Evolutionary conservation across 352 stramenopile species (phyloP).

Genomic region (Pythium brachiatum): DNA sequence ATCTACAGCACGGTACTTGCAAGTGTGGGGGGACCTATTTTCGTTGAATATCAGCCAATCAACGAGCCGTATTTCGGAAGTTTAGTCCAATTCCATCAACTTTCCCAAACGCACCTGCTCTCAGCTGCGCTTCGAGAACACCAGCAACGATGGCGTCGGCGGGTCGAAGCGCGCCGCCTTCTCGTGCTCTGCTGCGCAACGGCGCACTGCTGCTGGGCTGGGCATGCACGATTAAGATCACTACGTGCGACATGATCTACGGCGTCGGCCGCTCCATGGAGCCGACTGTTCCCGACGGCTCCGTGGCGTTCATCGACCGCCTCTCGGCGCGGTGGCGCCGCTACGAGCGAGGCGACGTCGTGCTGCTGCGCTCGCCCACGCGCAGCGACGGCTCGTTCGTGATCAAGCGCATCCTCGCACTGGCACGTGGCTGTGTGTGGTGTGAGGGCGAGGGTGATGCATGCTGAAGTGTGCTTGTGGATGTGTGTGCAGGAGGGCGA

Average conservation of each 20-base stretch:
- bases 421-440: constrained; percentile 55
- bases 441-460: no score
- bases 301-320: constrained; percentile 79
- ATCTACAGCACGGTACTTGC: no score
- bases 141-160: not conserved
- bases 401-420: constrained; percentile 84
- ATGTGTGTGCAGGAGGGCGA: constrained; percentile 83
- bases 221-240: constrained; percentile 59
- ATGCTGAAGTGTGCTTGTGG: no score
- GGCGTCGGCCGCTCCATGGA: constrained; percentile 85
- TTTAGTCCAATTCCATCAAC: no score
- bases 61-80: no score
- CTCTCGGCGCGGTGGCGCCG: constrained; percentile 63
- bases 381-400: constrained; percentile 69
- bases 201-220: constrained; percentile 59
- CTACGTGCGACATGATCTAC: constrained; percentile 78
- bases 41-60: no score
- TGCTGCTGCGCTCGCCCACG: constrained; percentile 80
- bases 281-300: constrained; percentile 76
- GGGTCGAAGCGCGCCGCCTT: not conserved
- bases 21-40: not conserved
- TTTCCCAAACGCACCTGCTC: no score
- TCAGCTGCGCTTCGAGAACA: no score
- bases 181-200: constrained; percentile 35
- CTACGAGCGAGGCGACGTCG: constrained; percentile 74